Conservation (phyloP, 306 rosid species). For the Canavalia ensiformis region DNA sequence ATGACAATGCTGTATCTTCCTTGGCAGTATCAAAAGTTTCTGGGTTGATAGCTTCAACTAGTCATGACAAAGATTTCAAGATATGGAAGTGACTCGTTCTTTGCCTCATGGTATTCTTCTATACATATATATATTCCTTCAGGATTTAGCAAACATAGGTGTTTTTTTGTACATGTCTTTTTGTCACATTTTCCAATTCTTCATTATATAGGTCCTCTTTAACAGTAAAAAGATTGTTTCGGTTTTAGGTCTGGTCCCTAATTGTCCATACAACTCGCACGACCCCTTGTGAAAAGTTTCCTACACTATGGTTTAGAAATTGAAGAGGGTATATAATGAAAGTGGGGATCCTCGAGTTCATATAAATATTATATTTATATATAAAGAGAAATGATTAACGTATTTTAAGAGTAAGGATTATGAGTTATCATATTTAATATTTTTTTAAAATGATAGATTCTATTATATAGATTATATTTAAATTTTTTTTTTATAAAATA, state of each 20-base stretch:
- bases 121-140: slow-evolving; percentile 25
- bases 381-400: too few relatives aligned
- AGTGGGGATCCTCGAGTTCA: slow-evolving; percentile 23
- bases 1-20: slow-evolving; percentile 68
- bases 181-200: slow-evolving; percentile 13
- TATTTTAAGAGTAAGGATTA: too few relatives aligned
- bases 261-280: slow-evolving; percentile 39
- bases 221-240: slow-evolving; percentile 35
- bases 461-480: too few relatives aligned
- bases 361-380: too few relatives aligned
- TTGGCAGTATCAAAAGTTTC: slow-evolving; percentile 67
- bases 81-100: slow-evolving; percentile 69
- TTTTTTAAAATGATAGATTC: too few relatives aligned
- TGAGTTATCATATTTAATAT: too few relatives aligned
- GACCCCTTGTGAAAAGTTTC: slow-evolving; percentile 25
- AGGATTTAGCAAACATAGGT: not conserved
- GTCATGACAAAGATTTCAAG: slow-evolving; percentile 75
- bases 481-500: too few relatives aligned
- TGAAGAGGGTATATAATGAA: slow-evolving; percentile 39
- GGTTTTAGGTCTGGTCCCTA: slow-evolving; percentile 41
- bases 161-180: slow-evolving; percentile 33
- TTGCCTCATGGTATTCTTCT: not conserved
- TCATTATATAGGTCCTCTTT: slow-evolving; percentile 14
- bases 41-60: slow-evolving; percentile 78
- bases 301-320: slow-evolving; percentile 23